These are phyloP conservation scores for Moesziomyces parantarcticus DNA, from an alignment of 1,284 basidiomycete genomes.

Conservation along the genomic window DNA sequence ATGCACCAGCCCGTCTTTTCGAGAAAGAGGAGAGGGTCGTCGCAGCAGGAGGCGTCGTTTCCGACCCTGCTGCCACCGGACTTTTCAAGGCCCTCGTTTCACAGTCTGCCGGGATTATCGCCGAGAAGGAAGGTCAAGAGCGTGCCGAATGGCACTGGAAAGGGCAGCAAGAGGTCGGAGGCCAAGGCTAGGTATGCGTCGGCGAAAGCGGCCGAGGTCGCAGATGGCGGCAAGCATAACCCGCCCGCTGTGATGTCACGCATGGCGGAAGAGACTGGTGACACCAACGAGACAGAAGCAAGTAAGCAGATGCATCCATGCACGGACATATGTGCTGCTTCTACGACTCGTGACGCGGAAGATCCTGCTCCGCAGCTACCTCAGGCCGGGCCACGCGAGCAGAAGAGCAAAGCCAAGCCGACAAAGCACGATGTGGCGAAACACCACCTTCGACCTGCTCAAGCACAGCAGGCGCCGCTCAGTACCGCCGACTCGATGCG, in stretches of 20 bases:
- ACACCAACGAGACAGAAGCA: too few species aligned
- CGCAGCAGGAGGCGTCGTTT: not conserved
- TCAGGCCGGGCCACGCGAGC: too few species aligned
- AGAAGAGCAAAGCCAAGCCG: not conserved
- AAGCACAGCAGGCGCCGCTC: slow-evolving; percentile 1
- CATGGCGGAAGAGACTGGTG: too few species aligned
- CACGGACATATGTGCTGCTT: too few species aligned
- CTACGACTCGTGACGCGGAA: too few species aligned
- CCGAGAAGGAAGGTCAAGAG: slow-evolving; percentile 8
- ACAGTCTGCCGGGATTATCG: slow-evolving; percentile 1
- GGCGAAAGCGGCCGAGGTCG: too few species aligned
- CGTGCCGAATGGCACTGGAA: slow-evolving; percentile 5
- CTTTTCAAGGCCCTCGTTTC: slow-evolving; percentile 14
- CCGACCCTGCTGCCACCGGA: slow-evolving; percentile 21
- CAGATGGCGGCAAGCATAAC: too few species aligned
- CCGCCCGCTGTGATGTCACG: too few species aligned
- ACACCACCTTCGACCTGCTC: not conserved
- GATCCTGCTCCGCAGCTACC: too few species aligned
- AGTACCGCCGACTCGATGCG: slow-evolving; percentile 23
- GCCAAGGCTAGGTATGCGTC: too few species aligned
- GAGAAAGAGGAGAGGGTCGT: slow-evolving; percentile 1
- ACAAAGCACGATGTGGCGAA: not conserved
- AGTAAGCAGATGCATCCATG: too few species aligned
- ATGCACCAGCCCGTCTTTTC: slow-evolving; percentile 30
- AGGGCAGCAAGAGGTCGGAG: not conserved